Evolutionary conservation across 2,329 filamentous ascomycete species (phyloP).

Genomic region (Didymella segeticola): DNA sequence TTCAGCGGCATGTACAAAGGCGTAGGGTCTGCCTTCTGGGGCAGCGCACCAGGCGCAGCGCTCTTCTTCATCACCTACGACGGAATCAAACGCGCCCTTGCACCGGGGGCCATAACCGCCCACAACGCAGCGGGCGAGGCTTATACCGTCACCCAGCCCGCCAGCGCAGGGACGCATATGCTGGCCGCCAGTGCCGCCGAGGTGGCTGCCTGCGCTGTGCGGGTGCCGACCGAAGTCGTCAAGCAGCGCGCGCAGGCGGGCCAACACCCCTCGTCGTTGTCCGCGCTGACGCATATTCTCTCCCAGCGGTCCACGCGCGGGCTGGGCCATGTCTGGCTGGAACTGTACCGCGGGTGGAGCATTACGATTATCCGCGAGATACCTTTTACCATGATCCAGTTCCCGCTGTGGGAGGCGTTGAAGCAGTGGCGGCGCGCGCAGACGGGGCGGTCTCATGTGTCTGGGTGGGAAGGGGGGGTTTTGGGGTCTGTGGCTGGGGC

Average conservation of each 20-base stretch:
- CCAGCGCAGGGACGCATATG: constrained; percentile 70
- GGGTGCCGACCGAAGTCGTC: constrained; percentile 94
- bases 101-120: constrained; percentile 18
- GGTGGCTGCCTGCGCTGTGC: constrained; percentile 86
- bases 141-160: constrained; percentile 21
- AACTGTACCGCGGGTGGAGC: constrained; percentile 89
- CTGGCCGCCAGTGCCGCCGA: constrained; percentile 85
- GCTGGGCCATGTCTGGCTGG: constrained; percentile 69
- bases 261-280: constrained; percentile 73
- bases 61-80: constrained; percentile 99
- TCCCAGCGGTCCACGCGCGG: constrained; percentile 49
- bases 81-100: constrained; percentile 60
- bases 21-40: constrained; percentile 86
- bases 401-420: constrained; percentile 94
- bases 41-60: constrained; percentile 90
- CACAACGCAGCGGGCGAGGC: constrained; percentile 41
- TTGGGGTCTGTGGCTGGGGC: constrained; percentile 86
- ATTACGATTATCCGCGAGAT: constrained; percentile 96
- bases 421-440: constrained; percentile 71
- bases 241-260: constrained; percentile 96
- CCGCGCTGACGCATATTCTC: constrained; percentile 74
- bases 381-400: constrained; percentile 96
- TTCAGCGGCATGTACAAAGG: constrained; percentile 93
- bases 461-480: constrained; percentile 79
- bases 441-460: constrained; percentile 59